phyloP scores from a whole-genome alignment of 495 filamentous ascomycete species.

The Aspergillus funiculosus region DNA sequence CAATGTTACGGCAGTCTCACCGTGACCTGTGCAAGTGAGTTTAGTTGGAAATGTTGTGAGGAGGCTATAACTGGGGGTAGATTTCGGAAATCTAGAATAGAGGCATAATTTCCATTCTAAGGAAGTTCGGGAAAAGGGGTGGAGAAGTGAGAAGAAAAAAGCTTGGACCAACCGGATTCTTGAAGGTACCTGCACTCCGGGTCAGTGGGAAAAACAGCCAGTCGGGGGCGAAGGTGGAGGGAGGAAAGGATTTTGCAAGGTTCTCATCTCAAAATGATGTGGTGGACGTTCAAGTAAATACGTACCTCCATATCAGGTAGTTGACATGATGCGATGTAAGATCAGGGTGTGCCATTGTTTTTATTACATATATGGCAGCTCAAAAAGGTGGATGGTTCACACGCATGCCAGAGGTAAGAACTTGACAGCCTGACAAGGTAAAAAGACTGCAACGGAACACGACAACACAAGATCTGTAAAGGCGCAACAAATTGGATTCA shows the following conservation, averaged over 20 bases:
- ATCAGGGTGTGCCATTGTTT: conserved; percentile 46
- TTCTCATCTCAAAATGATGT: conserved; percentile 4
- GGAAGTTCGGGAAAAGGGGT: conserved; percentile 4
- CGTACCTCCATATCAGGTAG: conserved; percentile 97
- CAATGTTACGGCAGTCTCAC: conserved; percentile 71
- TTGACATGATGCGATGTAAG: conserved; percentile 93
- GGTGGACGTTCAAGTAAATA: conserved; percentile 21
- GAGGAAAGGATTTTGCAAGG: conserved; percentile 1
- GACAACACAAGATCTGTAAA: conserved; percentile 14
- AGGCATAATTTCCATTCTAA: neutral
- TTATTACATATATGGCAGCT: conserved; percentile 42
- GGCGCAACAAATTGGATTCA: conserved; percentile 9
- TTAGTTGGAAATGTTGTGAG: too few relatives aligned
- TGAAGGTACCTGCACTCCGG: conserved; percentile 65
- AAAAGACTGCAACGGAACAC: conserved; percentile 10
- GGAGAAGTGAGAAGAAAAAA: conserved; percentile 15
- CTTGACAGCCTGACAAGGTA: conserved; percentile 6
- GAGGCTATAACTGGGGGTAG: too few relatives aligned
- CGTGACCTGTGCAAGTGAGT: conserved; percentile 39
- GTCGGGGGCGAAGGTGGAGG: neutral
- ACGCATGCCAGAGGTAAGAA: conserved; percentile 36
- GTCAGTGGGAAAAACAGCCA: conserved; percentile 21
- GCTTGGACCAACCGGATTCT: conserved; percentile 69
- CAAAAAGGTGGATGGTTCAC: conserved; percentile 29
- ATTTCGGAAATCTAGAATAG: conserved; percentile 7